A percentile compares a stretch with the other conserved stretches of the same genome.
Evolutionary conservation across 2,329 filamentous ascomycete species (phyloP).

Genomic region (Tricladium varicosporioides): DNA sequence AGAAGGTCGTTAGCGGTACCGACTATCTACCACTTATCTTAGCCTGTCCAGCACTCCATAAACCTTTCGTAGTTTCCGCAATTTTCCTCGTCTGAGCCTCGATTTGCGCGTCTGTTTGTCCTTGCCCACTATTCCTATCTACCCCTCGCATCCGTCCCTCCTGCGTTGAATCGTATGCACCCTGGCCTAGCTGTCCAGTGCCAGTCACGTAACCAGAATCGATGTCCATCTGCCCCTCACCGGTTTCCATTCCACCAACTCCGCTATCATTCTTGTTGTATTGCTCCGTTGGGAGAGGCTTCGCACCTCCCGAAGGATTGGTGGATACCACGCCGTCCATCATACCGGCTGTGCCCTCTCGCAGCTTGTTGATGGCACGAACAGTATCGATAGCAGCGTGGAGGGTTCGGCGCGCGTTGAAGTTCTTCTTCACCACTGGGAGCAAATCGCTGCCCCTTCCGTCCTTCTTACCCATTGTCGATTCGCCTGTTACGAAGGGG

Average conservation of each 20-base stretch:
- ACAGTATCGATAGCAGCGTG: slow-evolving; percentile 71
- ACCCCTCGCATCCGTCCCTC: slow-evolving; percentile 27
- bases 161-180: slow-evolving; percentile 6
- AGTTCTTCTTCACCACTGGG: slow-evolving; percentile 71
- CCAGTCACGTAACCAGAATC: slow-evolving; percentile 29
- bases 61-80: slow-evolving; percentile 61
- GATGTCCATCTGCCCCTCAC: slow-evolving; percentile 23
- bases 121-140: slow-evolving; percentile 31
- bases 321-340: slow-evolving; percentile 59
- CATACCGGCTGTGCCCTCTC: slow-evolving; percentile 56
- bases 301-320: slow-evolving; percentile 45
- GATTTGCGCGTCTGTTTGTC: slow-evolving; percentile 35
- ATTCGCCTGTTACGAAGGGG: slow-evolving; percentile 57
- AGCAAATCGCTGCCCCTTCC: slow-evolving; percentile 60
- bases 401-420: slow-evolving; percentile 66
- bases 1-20: too few species aligned
- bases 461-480: slow-evolving; percentile 39
- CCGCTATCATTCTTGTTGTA: slow-evolving; percentile 45
- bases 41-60: slow-evolving; percentile 46
- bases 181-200: slow-evolving; percentile 10
- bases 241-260: slow-evolving; percentile 31
- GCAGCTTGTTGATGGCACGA: slow-evolving; percentile 67
- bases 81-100: slow-evolving; percentile 49
- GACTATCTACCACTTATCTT: slow-evolving; percentile 24
- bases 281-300: slow-evolving; percentile 29